Evolutionary conservation across 1,284 basidiomycete genomes (phyloP).

Genomic region (Trametes sp.): DNA sequence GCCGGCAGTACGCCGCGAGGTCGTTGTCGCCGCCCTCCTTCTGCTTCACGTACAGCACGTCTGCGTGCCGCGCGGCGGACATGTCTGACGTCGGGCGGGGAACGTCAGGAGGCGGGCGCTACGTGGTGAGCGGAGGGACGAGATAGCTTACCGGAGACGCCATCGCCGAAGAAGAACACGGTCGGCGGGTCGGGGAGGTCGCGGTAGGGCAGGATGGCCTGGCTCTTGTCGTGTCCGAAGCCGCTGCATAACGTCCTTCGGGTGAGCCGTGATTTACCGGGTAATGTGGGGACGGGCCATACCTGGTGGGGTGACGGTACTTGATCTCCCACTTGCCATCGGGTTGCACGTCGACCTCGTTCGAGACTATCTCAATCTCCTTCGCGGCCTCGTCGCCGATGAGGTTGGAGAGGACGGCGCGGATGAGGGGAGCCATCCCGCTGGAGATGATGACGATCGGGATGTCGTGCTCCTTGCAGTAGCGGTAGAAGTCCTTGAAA

Average conservation of each 20-base stretch:
- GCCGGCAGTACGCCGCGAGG: slow-evolving; percentile 79
- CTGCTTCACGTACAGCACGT: slow-evolving; percentile 89
- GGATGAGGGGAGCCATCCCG: slow-evolving; percentile 93
- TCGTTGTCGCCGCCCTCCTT: slow-evolving; percentile 86
- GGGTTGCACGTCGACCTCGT: slow-evolving; percentile 74
- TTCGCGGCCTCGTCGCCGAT: slow-evolving; percentile 77
- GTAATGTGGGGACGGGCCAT: no score
- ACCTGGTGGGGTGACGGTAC: slow-evolving; percentile 89
- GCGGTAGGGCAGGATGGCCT: slow-evolving; percentile 88
- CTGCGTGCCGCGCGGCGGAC: slow-evolving; percentile 89
- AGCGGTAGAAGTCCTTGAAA: slow-evolving; percentile 86
- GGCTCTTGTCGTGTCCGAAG: slow-evolving; percentile 94
- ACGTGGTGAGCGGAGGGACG: neutral
- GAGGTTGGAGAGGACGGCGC: slow-evolving; percentile 83
- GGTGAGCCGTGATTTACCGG: no score
- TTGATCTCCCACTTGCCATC: slow-evolving; percentile 86
- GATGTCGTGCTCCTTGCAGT: slow-evolving; percentile 79
- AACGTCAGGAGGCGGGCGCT: neutral
- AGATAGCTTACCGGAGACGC: slow-evolving; percentile 77
- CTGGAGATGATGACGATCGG: slow-evolving; percentile 94
- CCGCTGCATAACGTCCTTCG: slow-evolving; percentile 58
- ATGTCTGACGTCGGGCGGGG: slow-evolving; percentile 63
- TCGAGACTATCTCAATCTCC: slow-evolving; percentile 89
- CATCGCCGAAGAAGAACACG: slow-evolving; percentile 95
- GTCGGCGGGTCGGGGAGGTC: slow-evolving; percentile 74